Conservation (phyloP, 1,284 basidiomycete genomes). For the Bjerkandera adusta region DNA sequence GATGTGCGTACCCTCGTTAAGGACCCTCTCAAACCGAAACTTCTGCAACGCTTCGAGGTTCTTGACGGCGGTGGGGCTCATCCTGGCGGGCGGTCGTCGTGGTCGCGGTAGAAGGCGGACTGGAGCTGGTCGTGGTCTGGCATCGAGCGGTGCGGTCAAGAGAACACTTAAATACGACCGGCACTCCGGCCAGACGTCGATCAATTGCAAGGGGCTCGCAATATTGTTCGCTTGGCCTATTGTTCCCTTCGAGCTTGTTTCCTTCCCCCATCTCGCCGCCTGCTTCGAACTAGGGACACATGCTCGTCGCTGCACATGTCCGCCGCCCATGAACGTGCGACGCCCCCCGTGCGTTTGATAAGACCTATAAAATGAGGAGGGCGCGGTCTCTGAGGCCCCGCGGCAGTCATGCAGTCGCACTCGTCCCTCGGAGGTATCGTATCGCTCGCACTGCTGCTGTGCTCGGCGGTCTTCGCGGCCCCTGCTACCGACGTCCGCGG, state of each 20-base stretch:
- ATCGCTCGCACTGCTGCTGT: no score
- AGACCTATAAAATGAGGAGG: not conserved
- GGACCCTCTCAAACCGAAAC: conserved; percentile 50
- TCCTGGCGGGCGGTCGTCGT: not conserved
- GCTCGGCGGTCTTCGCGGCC: not conserved
- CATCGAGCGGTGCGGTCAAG: conserved; percentile 4
- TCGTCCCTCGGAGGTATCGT: no score
- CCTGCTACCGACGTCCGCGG: conserved; percentile 1
- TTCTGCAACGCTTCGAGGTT: conserved; percentile 25
- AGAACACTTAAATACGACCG: no score
- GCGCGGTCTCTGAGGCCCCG: not conserved
- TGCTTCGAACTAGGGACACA: conserved; percentile 1
- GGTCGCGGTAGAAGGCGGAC: not conserved
- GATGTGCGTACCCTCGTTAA: conserved; percentile 49
- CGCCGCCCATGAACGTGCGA: conserved; percentile 1
- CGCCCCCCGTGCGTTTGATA: not conserved
- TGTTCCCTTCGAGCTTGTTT: no score
- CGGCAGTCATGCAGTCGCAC: not conserved
- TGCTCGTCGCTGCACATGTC: conserved; percentile 2
- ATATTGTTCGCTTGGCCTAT: no score
- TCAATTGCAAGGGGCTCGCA: not conserved
- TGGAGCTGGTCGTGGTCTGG: not conserved
- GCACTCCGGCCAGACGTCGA: no score
- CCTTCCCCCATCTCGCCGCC: not conserved
- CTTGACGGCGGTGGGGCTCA: conserved; percentile 8